A percentile compares a stretch with the other conserved stretches of the same genome.
phyloP scores from a whole-genome alignment of 352 stramenopile genomes.

The Globisporangium radiosum region DNA sequence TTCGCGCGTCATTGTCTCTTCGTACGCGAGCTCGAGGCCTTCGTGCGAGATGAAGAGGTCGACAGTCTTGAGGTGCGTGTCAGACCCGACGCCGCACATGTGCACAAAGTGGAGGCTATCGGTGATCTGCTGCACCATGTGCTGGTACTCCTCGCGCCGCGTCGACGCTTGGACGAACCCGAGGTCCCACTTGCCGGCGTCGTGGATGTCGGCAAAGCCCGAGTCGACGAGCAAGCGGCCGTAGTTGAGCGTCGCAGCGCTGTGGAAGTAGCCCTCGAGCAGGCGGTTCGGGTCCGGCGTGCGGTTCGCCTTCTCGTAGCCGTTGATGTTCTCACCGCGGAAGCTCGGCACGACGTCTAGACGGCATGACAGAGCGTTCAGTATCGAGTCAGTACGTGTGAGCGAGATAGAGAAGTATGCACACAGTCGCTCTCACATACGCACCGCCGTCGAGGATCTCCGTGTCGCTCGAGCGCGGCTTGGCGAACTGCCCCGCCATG shows the following conservation, averaged over 20 bases:
- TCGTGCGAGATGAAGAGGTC: slow-evolving; percentile 98
- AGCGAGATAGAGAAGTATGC: neutral
- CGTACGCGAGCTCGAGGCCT: slow-evolving; percentile 96
- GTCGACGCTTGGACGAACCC: slow-evolving; percentile 97
- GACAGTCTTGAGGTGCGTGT: slow-evolving; percentile 90
- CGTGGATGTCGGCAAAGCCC: slow-evolving; percentile 96
- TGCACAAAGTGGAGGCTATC: slow-evolving; percentile 96
- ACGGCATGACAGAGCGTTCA: neutral
- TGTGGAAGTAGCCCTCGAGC: slow-evolving; percentile 97
- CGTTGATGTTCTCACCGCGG: slow-evolving; percentile 98
- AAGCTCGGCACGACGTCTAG: slow-evolving; percentile 93
- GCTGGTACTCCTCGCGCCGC: slow-evolving; percentile 90
- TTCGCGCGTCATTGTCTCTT: slow-evolving; percentile 95
- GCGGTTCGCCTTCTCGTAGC: slow-evolving; percentile 89
- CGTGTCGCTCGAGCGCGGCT: slow-evolving; percentile 93
- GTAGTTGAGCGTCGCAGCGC: slow-evolving; percentile 96
- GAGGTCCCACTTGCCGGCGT: slow-evolving; percentile 96
- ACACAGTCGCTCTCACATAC: neutral
- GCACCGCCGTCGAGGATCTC: slow-evolving; percentile 89
- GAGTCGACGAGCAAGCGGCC: slow-evolving; percentile 92
- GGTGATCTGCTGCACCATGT: slow-evolving; percentile 96
- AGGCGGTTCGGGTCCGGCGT: slow-evolving; percentile 92
- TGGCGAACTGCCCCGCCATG: slow-evolving; percentile 98
- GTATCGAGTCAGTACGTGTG: neutral
- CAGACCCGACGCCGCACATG: slow-evolving; percentile 92